These are phyloP conservation scores for Sporothrix curviconia DNA, from an alignment of 2,329 filamentous ascomycete species.

Conservation along the genomic window DNA sequence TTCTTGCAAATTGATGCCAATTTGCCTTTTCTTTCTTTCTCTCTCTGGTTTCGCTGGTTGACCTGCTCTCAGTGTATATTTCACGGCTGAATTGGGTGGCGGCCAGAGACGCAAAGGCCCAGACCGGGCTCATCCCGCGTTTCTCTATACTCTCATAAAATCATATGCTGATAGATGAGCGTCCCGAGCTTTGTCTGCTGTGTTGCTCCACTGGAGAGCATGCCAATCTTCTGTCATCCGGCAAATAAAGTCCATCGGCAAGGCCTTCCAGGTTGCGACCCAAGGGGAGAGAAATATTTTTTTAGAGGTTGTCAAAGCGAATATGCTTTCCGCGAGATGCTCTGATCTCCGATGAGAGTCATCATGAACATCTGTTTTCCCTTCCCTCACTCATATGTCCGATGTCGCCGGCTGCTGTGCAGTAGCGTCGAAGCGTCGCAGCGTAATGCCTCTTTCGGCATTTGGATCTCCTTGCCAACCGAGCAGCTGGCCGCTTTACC, in stretches of 20 bases:
- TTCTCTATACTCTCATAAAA: not conserved
- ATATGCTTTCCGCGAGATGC: no score
- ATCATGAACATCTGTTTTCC: not conserved
- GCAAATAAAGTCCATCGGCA: constrained; percentile 7
- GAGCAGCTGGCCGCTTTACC: not conserved
- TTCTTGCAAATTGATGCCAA: constrained; percentile 6
- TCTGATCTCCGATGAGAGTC: not conserved
- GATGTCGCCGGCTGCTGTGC: not conserved
- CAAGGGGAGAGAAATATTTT: no score
- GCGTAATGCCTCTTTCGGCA: constrained; percentile 5
- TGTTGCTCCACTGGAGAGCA: not conserved
- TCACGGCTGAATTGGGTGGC: constrained; percentile 4
- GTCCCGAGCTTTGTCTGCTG: not conserved
- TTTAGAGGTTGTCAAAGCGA: no score
- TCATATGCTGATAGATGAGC: not conserved
- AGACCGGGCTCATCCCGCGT: constrained; percentile 3
- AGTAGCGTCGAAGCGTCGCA: not conserved
- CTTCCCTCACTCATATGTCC: not conserved
- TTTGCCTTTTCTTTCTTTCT: constrained; percentile 3
- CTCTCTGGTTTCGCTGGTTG: not conserved
- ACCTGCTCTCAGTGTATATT: not conserved
- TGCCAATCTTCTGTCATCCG: constrained; percentile 5
- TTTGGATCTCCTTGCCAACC: not conserved
- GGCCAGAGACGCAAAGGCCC: not conserved
- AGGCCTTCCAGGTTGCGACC: constrained; percentile 4